phyloP scores from a whole-genome alignment of 2,329 filamentous ascomycete species.

The Trichoderma sp. region DNA sequence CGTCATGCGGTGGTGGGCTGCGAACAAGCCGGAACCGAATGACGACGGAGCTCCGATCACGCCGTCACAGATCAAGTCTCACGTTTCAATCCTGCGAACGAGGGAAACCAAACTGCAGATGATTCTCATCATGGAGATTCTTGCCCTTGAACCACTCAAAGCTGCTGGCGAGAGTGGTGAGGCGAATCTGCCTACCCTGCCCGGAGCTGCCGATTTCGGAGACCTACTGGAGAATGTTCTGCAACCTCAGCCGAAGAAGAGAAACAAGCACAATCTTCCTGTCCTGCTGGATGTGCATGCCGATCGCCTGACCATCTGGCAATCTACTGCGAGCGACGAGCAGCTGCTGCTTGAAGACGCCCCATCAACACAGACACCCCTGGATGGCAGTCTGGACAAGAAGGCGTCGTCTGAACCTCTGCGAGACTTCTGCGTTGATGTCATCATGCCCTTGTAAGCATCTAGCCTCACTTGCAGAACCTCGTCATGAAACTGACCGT shows the following conservation, averaged over 20 bases:
- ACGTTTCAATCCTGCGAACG: constrained; percentile 67
- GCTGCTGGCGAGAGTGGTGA: constrained; percentile 47
- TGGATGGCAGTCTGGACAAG: constrained; percentile 44
- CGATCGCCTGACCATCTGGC: constrained; percentile 82
- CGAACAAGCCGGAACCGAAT: constrained; percentile 55
- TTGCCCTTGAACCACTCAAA: constrained; percentile 65
- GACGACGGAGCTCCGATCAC: constrained; percentile 50
- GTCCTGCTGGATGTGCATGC: constrained; percentile 71
- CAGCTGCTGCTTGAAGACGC: constrained; percentile 54
- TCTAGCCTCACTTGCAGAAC: too few species aligned
- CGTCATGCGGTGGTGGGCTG: constrained; percentile 71
- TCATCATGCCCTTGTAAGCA: constrained; percentile 75
- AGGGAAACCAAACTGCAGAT: constrained; percentile 81
- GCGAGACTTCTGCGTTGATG: constrained; percentile 76
- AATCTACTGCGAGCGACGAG: constrained; percentile 69
- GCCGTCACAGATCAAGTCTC: constrained; percentile 59
- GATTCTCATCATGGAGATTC: constrained; percentile 75
- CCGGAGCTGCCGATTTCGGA: constrained; percentile 39
- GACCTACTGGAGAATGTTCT: constrained; percentile 37
- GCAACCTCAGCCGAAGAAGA: constrained; percentile 52
- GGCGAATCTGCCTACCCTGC: constrained; percentile 51
- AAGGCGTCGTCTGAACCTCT: constrained; percentile 62
- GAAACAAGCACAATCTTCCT: constrained; percentile 64
- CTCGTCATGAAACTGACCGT: constrained; percentile 40
- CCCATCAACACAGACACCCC: constrained; percentile 42